Conservation (phyloP, 345 rosid species). For the Microthlaspi erraticum region DNA sequence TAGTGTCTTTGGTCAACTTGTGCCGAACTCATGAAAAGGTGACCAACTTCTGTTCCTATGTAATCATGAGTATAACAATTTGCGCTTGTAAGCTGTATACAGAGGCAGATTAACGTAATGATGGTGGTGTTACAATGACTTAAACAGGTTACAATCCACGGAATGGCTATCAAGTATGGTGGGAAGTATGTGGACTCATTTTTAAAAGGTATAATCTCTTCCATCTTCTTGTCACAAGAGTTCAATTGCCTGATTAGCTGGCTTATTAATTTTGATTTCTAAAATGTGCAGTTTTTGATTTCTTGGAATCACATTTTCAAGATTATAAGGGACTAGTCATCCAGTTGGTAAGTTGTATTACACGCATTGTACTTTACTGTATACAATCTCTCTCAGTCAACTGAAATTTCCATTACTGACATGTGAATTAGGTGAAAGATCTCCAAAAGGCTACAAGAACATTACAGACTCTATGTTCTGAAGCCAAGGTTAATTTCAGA, state of each 20-base stretch:
- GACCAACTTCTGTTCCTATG: constrained; percentile 10
- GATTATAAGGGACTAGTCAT: constrained; percentile 64
- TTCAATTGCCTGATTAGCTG: constrained; percentile 8
- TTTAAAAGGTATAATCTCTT: constrained; percentile 63
- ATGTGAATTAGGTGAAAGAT: constrained; percentile 64
- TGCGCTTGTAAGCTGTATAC: constrained; percentile 2
- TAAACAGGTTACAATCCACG: constrained; percentile 65
- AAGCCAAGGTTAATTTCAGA: constrained; percentile 73
- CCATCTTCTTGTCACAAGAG: constrained; percentile 19
- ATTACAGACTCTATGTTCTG: constrained; percentile 84
- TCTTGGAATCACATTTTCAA: constrained; percentile 68
- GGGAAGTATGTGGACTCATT: constrained; percentile 79
- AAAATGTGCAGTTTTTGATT: constrained; percentile 66
- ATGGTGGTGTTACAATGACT: constrained; percentile 6
- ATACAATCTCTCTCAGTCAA: constrained; percentile 12
- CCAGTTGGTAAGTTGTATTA: constrained; percentile 58
- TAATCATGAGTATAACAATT: not conserved
- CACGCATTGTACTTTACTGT: not conserved
- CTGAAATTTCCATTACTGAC: constrained; percentile 17
- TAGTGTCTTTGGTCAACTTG: constrained; percentile 74
- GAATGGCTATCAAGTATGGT: constrained; percentile 86
- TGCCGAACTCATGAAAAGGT: constrained; percentile 78
- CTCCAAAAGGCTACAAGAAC: constrained; percentile 92
- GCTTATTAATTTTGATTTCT: constrained; percentile 20
- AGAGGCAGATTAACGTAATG: not conserved